Evolutionary conservation across 139 green algal species (phyloP).

Genomic region (Eudorina sp.): DNA sequence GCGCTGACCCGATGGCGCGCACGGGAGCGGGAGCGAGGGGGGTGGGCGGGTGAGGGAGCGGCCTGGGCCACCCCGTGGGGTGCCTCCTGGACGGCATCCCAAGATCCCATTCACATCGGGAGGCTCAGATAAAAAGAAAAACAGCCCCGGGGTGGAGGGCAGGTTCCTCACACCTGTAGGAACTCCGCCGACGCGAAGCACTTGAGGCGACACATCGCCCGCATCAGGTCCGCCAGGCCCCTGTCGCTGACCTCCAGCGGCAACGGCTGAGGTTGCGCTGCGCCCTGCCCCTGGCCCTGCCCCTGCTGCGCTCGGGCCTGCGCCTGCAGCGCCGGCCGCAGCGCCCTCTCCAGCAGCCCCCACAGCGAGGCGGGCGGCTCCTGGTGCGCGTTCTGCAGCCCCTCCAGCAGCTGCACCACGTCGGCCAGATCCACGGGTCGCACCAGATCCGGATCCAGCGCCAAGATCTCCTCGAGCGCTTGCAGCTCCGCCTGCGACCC

Average conservation of each 20-base stretch:
- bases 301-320: not conserved
- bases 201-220: not conserved
- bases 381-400: not conserved
- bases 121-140: too few relatives aligned
- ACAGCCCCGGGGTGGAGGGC: too few relatives aligned
- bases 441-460: not conserved
- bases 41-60: too few relatives aligned
- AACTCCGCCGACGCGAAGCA: not conserved
- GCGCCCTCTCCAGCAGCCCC: not conserved
- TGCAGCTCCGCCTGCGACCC: not conserved
- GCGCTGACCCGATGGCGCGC: too few relatives aligned
- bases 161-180: not conserved
- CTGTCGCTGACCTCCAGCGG: not conserved
- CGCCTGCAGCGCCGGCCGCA: not conserved
- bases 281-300: not conserved
- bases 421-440: not conserved
- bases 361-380: not conserved
- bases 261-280: not conserved
- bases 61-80: too few relatives aligned
- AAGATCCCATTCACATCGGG: too few relatives aligned
- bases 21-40: too few relatives aligned
- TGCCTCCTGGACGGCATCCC: too few relatives aligned
- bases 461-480: too few relatives aligned
- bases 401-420: slow-evolving; percentile 4
- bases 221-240: not conserved